These are phyloP conservation scores for Colletotrichum endophyticum DNA, from an alignment of 2,329 filamentous ascomycete species.

Conservation along the genomic window DNA sequence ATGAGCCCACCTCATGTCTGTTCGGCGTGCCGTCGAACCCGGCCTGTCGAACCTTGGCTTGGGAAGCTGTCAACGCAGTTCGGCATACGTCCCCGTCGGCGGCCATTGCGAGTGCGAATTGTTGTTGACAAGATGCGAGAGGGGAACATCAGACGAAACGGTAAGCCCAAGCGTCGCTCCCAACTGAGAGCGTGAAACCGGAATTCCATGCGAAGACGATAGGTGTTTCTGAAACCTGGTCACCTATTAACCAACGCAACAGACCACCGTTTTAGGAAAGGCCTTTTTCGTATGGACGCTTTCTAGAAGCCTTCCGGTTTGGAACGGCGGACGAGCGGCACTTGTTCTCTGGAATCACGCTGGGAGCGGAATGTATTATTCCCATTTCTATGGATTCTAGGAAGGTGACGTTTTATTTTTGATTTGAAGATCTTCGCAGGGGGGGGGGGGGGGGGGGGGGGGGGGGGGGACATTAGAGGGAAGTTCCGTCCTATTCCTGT, in stretches of 20 bases:
- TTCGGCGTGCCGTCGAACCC: not conserved
- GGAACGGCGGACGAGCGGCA: not conserved
- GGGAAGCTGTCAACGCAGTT: constrained; percentile 2
- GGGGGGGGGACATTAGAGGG: not conserved
- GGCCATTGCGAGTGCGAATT: constrained; percentile 15
- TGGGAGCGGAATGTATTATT: not conserved
- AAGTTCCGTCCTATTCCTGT: not conserved
- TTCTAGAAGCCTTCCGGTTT: constrained; percentile 7
- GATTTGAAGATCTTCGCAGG: not conserved
- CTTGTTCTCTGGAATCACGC: not conserved
- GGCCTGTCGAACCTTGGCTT: constrained; percentile 4
- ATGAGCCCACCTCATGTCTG: not conserved
- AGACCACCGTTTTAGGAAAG: not conserved
- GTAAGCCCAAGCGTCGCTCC: not conserved
- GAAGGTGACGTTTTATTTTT: not conserved
- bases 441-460: too few relatives aligned
- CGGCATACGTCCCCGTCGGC: not conserved
- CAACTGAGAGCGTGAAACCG: constrained; percentile 11
- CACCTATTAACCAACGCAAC: not conserved
- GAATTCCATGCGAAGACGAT: constrained; percentile 19
- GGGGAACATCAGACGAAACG: constrained; percentile 14
- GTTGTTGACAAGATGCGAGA: not conserved
- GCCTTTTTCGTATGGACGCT: not conserved
- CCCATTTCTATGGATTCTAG: not conserved
- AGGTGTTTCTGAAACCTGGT: constrained; percentile 14